Percentiles rank a stretch among this genome's conserved stretches.
Conservation (phyloP, 805 yeast genomes). For the Spathaspora arborariae region DNA sequence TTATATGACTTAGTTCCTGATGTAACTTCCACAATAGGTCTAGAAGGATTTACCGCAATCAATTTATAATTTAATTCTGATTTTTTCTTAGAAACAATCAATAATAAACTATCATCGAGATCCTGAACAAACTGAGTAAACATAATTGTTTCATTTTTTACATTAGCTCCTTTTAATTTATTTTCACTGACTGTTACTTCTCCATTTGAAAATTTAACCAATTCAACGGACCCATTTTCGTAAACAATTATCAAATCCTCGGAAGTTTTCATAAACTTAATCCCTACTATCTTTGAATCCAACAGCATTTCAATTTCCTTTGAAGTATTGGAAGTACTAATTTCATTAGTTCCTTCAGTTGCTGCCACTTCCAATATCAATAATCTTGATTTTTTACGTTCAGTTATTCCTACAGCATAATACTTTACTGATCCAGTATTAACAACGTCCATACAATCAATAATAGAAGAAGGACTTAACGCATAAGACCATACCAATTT, state of each 20-base stretch:
- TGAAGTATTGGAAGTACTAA: slow-evolving; percentile 1
- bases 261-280: slow-evolving; percentile 21
- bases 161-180: background rate
- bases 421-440: slow-evolving; percentile 13
- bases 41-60: slow-evolving; percentile 18
- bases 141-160: slow-evolving; percentile 1
- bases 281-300: slow-evolving; percentile 9
- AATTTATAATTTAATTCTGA: slow-evolving; percentile 19
- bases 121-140: slow-evolving; percentile 7
- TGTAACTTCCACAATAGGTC: slow-evolving; percentile 21
- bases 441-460: slow-evolving; percentile 37
- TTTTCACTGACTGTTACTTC: slow-evolving; percentile 7
- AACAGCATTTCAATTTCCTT: slow-evolving; percentile 9
- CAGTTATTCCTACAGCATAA: slow-evolving; percentile 39
- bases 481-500: slow-evolving; percentile 54
- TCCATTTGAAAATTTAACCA: slow-evolving; percentile 8
- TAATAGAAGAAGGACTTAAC: slow-evolving; percentile 43
- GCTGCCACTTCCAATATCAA: slow-evolving; percentile 17
- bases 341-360: slow-evolving; percentile 8
- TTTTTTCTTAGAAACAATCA: slow-evolving; percentile 1
- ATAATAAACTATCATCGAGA: slow-evolving; percentile 3
- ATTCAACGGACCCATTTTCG: slow-evolving; percentile 13
- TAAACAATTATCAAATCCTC: slow-evolving; percentile 19
- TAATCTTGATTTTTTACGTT: slow-evolving; percentile 26
- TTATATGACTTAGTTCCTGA: slow-evolving; percentile 6